These are phyloP conservation scores for Hippophae rhamnoides DNA, from an alignment of 306 rosid genomes.

Conservation along the genomic window DNA sequence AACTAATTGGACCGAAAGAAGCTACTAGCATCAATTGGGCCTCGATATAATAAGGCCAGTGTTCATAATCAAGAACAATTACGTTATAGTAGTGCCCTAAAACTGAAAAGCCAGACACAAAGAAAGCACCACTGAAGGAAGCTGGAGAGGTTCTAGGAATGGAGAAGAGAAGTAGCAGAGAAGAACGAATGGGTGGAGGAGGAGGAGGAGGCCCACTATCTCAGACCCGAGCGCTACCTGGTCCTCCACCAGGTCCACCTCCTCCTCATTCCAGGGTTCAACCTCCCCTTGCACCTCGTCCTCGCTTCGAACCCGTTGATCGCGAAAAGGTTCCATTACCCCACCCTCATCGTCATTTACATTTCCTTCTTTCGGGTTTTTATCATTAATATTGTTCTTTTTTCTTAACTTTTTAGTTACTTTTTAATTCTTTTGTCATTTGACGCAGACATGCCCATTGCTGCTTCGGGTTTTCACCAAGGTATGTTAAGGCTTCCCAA, in stretches of 20 bases:
- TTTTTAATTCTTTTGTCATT: background rate
- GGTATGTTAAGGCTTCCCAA: constrained; percentile 26
- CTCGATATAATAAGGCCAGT: too few species aligned
- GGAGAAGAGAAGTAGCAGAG: constrained; percentile 48
- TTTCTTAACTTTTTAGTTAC: background rate
- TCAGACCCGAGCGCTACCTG: constrained; percentile 12
- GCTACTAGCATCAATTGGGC: too few species aligned
- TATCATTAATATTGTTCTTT: background rate
- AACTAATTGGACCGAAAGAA: too few species aligned
- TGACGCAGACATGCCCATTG: constrained; percentile 75
- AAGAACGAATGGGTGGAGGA: constrained; percentile 27
- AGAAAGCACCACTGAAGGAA: background rate
- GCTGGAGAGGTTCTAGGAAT: constrained; percentile 10
- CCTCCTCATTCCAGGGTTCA: constrained; percentile 30
- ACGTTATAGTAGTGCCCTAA: background rate
- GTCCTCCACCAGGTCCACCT: constrained; percentile 24
- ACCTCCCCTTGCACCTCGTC: constrained; percentile 28
- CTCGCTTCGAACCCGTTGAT: constrained; percentile 38
- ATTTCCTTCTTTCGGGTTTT: background rate
- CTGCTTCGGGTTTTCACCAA: constrained; percentile 86
- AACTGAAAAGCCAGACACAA: background rate
- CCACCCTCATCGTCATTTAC: background rate
- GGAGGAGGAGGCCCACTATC: constrained; percentile 14
- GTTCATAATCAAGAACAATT: too few species aligned
- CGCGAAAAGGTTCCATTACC: constrained; percentile 31